Evolutionary conservation across 148 eudicot species (phyloP).

Genomic region (Cornus florida): DNA sequence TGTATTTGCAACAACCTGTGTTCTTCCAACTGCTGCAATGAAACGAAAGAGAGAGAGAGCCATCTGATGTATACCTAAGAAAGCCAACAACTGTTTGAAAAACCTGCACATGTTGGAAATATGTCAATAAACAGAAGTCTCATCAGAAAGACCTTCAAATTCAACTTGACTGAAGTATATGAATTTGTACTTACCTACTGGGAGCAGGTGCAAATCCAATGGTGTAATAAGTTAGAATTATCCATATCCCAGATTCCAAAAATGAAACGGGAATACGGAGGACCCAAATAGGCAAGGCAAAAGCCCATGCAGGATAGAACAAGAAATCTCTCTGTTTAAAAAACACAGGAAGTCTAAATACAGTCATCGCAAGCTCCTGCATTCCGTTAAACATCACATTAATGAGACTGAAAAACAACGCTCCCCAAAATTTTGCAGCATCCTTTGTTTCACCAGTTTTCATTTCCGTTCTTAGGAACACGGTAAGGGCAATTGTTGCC

Average conservation of each 20-base stretch:
- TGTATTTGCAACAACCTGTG: conserved; percentile 4
- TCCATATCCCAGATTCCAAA: conserved; percentile 39
- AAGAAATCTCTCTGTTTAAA: conserved; percentile 39
- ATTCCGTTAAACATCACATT: conserved; percentile 47
- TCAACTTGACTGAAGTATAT: conserved; percentile 1
- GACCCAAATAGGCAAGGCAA: conserved; percentile 40
- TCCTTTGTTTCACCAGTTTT: conserved; percentile 24
- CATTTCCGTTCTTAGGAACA: conserved; percentile 46
- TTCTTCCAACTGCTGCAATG: conserved; percentile 1
- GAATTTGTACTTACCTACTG: conserved; percentile 24
- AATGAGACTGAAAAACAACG: conserved; percentile 40
- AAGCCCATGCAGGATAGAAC: conserved; percentile 44
- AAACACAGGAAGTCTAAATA: conserved; percentile 39
- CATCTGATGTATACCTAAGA: conserved; percentile 3
- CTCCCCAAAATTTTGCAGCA: conserved; percentile 41
- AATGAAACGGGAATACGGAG: conserved; percentile 34
- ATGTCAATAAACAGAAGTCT: not conserved
- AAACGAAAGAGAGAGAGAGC: conserved; percentile 8
- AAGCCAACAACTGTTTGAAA: not conserved
- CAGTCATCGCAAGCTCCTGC: conserved; percentile 35
- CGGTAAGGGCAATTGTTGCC: conserved; percentile 34
- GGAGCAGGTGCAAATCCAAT: conserved; percentile 40
- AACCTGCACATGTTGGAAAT: not conserved
- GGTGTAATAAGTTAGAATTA: conserved; percentile 37
- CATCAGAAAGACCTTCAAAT: not conserved